A percentile compares a stretch with the other conserved stretches of the same genome.
Evolutionary conservation across 2,329 filamentous ascomycete genomes (phyloP).

Genomic region (Apiospora aurea): DNA sequence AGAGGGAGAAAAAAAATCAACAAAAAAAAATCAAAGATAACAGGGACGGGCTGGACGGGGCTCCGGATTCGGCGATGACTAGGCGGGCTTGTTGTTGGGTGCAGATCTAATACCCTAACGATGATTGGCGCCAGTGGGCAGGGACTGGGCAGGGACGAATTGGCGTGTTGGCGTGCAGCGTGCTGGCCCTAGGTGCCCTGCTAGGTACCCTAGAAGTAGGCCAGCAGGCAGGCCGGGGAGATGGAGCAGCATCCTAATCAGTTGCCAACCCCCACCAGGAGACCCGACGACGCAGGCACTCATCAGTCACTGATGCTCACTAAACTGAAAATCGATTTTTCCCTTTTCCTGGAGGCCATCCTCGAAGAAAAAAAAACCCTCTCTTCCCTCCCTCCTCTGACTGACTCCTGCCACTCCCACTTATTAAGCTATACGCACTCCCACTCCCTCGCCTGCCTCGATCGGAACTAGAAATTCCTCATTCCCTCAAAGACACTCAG

Average conservation of each 20-base stretch:
- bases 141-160: not conserved
- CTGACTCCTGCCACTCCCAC: conserved; percentile 12
- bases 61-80: conserved; percentile 21
- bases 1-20: not conserved
- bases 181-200: not conserved
- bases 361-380: conserved; percentile 4
- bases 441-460: not conserved
- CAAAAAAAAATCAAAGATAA: conserved; percentile 6
- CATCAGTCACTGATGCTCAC: not conserved
- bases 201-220: no score
- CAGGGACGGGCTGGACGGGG: not conserved
- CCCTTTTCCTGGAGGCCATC: not conserved
- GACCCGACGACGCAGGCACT: conserved; percentile 17
- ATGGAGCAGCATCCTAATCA: conserved; percentile 11
- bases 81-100: conserved; percentile 1
- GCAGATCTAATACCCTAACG: conserved; percentile 1
- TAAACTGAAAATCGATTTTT: conserved; percentile 2
- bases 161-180: not conserved
- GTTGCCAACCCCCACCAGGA: not conserved
- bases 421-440: not conserved
- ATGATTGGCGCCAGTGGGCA: conserved; percentile 5
- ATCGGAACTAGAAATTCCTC: conserved; percentile 9
- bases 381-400: conserved; percentile 30
- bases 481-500: not conserved
- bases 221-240: not conserved